Evolutionary conservation across 1,139 yeast species (phyloP).

Genomic region (Pichia sp.): DNA sequence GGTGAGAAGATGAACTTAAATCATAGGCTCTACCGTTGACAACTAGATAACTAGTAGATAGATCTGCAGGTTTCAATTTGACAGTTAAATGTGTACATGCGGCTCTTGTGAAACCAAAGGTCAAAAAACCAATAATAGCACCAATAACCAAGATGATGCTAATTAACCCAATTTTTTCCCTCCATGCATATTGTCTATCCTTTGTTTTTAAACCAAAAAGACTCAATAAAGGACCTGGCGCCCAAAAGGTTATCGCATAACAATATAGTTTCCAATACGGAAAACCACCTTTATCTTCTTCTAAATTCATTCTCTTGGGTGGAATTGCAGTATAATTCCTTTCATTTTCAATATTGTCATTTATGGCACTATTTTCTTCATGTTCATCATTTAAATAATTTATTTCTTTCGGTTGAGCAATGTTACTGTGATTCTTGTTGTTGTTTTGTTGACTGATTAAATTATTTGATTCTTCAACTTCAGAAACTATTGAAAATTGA

Average conservation of each 20-base stretch:
- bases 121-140: conserved; percentile 72
- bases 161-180: conserved; percentile 85
- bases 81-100: conserved; percentile 56
- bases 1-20: conserved; percentile 65
- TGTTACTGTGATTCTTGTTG: not conserved
- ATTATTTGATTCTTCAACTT: conserved; percentile 1
- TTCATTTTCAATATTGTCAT: not conserved
- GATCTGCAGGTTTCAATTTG: conserved; percentile 54
- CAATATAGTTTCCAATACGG: conserved; percentile 83
- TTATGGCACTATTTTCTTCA: not conserved
- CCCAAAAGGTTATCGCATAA: conserved; percentile 79
- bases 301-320: conserved; percentile 19
- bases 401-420: conserved; percentile 29
- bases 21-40: conserved; percentile 80
- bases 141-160: conserved; percentile 71
- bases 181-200: conserved; percentile 91
- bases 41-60: conserved; percentile 56
- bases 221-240: conserved; percentile 67
- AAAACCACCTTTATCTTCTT: conserved; percentile 28
- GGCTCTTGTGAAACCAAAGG: conserved; percentile 86
- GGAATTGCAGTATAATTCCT: conserved; percentile 18
- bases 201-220: conserved; percentile 72
- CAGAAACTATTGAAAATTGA: conserved; percentile 1
- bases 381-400: conserved; percentile 44
- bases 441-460: not conserved